Base-by-base conservation (phyloP, 1,284 basidiomycete species). In the Malassezia brasiliensis region DNA sequence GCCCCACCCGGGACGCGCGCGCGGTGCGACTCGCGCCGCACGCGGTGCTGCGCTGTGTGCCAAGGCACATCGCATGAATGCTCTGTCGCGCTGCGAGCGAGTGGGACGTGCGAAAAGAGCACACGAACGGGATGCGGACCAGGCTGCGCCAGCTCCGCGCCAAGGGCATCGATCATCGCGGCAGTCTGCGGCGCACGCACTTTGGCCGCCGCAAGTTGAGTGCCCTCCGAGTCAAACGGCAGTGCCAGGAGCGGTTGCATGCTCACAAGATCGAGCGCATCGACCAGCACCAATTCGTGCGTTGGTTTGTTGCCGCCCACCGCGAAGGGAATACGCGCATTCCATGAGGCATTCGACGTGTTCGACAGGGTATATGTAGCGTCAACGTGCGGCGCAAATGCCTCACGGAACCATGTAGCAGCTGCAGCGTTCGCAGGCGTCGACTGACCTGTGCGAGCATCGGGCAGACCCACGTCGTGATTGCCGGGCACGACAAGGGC, bases 81-180 rank as follows among this genome's bases (percentile, higher is more conserved):
- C 47, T 9, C 54, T 41, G 20, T 22, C 2, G 17, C 19, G 10
- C 28, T 25, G 28, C 68, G 56, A 28, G 60, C 46, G 19, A 70
- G 52, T 1, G 68, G 68, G 12, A 68, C 61, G 34, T 70, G 68
- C 2, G 56, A 60, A n/a, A 70, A 51, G 10, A 70, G 60, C 41
- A 69, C 54, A 3, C 68, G 59, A 0, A 61, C 59, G 0, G 62
- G 46, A 8, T 7, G 36, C n/a, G 7, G 3, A n/a, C n/a, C 15
- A 4, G 15, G 36, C n/a, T 17, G 15, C n/a, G 2, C 1, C 25
- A 40, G 38, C 52, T 57, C 25, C 0, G 15, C 28, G 19, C 28
- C 42, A 9, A 61, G 35, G 17, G 47, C 47, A 36, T 68, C 60
- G 47, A 69, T 47, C 48, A 68, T 61, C 17, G 59, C 36, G 25